Evolutionary conservation across 164 flowering plant genomes (phyloP), one percentile per base, ranked within the genome.

Genomic region (Brasenia schreberi): DNA sequence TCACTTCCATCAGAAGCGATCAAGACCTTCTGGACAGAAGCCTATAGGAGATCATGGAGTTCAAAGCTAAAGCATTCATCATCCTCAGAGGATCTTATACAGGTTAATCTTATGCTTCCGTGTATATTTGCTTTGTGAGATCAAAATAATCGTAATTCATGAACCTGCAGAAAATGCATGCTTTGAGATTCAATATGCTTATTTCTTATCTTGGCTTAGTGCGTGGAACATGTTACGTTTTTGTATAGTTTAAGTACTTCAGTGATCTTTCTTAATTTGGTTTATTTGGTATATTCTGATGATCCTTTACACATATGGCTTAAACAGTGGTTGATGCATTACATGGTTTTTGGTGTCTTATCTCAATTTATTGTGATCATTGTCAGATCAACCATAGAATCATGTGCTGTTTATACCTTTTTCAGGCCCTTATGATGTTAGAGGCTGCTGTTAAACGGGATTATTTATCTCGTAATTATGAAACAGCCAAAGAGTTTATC

Each of bases 1-100:
- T 84, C 81, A 43, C n/a, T 89, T 67, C 89, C 86, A 18, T 64
- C 79, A 17, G 94, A 89, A 70, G 95, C 90, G 63, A 75, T 85
- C 74, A 80, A 81, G 66, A 68, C 88, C 56, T 64, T 65, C 73
- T 92, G 98, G 98, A 81, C 86, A 5, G 88, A 87, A 19, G 69
- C 66, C 43, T 70, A 70, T 70, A 76, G 96, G 19, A 81, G 76
- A 64, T 71, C 77, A 18, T 92, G 94, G 94, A 92, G 86, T 64
- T 27, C 66, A 74, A 87, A 78, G 74, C 78, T 92, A 71, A 71
- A 71, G 43, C 68, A 67, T 53, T 81, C 89, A 59, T 73, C 78
- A 23, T 81, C 88, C 49, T 81, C 88, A 18, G 88, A 73, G 65
- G 87, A 82, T 5, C 79, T 92, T 70, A 82, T 89, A 59, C 89